Percentiles rank a stretch among this genome's conserved stretches.
phyloP scores from a whole-genome alignment of 345 rosid genomes.

The Eucalyptus polybractea region DNA sequence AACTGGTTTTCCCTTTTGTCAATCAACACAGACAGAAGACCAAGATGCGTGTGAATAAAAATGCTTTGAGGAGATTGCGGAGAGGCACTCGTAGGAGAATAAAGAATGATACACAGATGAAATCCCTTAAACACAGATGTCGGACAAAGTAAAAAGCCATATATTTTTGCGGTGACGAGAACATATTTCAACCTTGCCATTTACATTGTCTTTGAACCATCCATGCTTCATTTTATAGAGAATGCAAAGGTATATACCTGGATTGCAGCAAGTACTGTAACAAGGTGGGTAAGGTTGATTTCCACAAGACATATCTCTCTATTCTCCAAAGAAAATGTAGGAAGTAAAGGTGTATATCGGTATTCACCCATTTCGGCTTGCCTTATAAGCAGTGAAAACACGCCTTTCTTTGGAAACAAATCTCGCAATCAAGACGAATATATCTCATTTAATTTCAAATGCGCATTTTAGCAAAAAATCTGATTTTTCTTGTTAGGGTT shows the following conservation, averaged over 20 bases:
- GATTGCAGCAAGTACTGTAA: neutral
- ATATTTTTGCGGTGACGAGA: neutral
- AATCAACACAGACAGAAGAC: rapidly evolving
- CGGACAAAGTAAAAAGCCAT: neutral
- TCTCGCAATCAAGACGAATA: neutral
- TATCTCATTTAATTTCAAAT: neutral
- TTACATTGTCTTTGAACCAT: neutral
- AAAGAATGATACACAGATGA: neutral
- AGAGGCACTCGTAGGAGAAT: neutral
- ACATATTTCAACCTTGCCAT: neutral
- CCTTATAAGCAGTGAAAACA: neutral
- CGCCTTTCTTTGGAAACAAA: neutral
- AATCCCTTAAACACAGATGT: neutral
- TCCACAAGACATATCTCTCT: neutral
- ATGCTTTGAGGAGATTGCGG: neutral
- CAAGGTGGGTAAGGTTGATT: neutral
- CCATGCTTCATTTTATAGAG: neutral
- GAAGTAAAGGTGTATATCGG: neutral
- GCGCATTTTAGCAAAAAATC: neutral
- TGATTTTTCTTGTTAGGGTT: neutral
- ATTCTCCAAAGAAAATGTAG: neutral
- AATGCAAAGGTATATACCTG: neutral
- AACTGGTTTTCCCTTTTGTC: neutral
- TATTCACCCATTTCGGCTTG: neutral
- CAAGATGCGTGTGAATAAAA: rapidly evolving